These are phyloP conservation scores for Guyanaporus albipodus DNA, from an alignment of 768 basidiomycete genomes.

Conservation along the genomic window DNA sequence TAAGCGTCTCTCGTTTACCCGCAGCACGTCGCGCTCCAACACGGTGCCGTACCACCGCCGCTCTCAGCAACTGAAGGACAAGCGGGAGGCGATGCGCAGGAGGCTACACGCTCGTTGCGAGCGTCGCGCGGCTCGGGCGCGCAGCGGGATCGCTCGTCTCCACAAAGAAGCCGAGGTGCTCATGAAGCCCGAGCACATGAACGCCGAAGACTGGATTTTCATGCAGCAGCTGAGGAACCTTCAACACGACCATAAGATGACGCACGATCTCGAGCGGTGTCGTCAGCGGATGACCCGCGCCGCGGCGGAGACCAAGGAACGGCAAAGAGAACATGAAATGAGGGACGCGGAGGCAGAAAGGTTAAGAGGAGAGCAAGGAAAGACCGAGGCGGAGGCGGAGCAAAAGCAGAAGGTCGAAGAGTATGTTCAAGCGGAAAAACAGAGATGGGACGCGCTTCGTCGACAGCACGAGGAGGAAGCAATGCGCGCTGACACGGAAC, in stretches of 20 bases:
- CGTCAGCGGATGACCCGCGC: constrained; percentile 26
- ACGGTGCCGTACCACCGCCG: constrained; percentile 2
- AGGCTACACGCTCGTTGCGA: neutral
- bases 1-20: constrained; percentile 17
- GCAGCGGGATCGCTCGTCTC: constrained; percentile 5
- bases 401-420: constrained; percentile 20
- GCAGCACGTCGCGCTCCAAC: neutral
- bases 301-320: constrained; percentile 6
- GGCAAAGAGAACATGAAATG: constrained; percentile 13
- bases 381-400: constrained; percentile 12
- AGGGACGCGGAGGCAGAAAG: constrained; percentile 21
- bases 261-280: constrained; percentile 16
- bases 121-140: neutral
- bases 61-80: constrained; percentile 3
- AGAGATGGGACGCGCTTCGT: neutral
- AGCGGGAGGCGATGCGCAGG: constrained; percentile 5
- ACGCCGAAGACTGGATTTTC: constrained; percentile 23
- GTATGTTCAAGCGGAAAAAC: constrained; percentile 12
- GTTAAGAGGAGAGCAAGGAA: constrained; percentile 12
- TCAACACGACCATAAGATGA: constrained; percentile 9
- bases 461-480: constrained; percentile 13
- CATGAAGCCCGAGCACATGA: constrained; percentile 17
- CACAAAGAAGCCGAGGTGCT: constrained; percentile 12
- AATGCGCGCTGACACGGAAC: constrained; percentile 12
- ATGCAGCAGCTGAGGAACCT: constrained; percentile 20